Evolutionary conservation across 768 basidiomycete species (phyloP), one percentile per base, ranked within the genome.

Genomic region (Boletus huronensis): DNA sequence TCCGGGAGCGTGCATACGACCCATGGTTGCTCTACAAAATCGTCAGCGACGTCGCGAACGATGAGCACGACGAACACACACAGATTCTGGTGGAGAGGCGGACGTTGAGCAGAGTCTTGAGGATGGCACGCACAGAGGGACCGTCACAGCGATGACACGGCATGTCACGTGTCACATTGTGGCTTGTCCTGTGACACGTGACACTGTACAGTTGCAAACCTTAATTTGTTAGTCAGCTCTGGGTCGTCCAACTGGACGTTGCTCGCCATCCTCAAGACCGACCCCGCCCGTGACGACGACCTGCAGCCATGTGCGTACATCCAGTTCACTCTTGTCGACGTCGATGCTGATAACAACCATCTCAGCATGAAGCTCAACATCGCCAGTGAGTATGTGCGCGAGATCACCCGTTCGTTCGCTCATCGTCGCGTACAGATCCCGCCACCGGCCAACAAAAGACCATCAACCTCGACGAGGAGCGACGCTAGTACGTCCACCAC

Each of bases 1-100:
- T 78, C 93, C 93, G 77, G 94, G 93, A 85, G 94, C 94, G 85
- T 98, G 96, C 93, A 97, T 94, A 72, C 94, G 93, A 90, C 88
- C 90, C 90, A 93, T 93, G 78, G 65, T 77, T 72, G 57, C 68
- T 77, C 73, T 80, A 28, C 7, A 48, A 16, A 13, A 41, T 11
- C 4, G 49, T 64, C 43, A 64, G 66, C 44, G 31, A 41, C 52
- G 21, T 14, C 59, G 28, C 43, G 44, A 43, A 59, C 48, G n/a
- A 26, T 31, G 45, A 47, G 42, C 36, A 58, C 45, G 57, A 50
- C 55, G 68, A 55, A 65, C 1, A 66, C 76, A 47, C 45, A 80
- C 78, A 68, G 50, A 60, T 74, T 63, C 77, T 68, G 60, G 52
- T 2, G 50, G 39, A 34, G 25, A 53, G 40, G 48, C 35, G 38